Conservation (phyloP, 129 eudicot species). For the Oenanthe sinensis region DNA sequence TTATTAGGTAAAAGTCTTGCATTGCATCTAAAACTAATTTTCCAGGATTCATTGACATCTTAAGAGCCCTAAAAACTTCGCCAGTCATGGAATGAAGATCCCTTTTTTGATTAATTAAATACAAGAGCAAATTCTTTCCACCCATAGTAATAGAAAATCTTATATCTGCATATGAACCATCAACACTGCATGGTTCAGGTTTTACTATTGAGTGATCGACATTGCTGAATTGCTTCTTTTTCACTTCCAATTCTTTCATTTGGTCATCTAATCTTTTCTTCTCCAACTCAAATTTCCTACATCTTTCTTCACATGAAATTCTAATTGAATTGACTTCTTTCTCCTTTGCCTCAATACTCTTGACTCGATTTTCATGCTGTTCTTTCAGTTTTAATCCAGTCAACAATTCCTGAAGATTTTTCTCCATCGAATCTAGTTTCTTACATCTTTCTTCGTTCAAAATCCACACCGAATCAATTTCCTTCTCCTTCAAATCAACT, state of each 20-base stretch:
- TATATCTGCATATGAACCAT: background rate
- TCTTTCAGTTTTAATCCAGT: background rate
- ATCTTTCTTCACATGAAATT: background rate
- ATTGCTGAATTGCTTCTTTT: conserved; percentile 4
- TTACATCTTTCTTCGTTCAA: conserved; percentile 1
- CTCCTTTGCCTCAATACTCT: conserved; percentile 2
- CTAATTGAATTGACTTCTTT: conserved; percentile 6
- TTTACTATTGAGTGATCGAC: background rate
- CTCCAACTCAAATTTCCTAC: background rate
- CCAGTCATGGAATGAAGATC: conserved; percentile 18
- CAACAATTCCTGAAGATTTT: background rate
- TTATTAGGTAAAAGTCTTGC: conserved; percentile 14
- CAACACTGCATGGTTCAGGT: conserved; percentile 1
- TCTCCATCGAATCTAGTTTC: background rate
- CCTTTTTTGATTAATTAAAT: conserved; percentile 9
- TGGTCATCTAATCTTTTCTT: conserved; percentile 13
- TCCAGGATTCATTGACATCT: conserved; percentile 25
- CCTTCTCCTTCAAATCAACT: conserved; percentile 1
- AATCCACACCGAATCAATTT: background rate
- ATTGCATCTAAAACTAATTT: conserved; percentile 36
- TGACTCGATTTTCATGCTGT: background rate
- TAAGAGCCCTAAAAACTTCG: conserved; percentile 24
- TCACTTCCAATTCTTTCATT: conserved; percentile 13
- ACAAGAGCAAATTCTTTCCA: conserved; percentile 17
- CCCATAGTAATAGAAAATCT: conserved; percentile 10